Conservation (phyloP, 345 rosid genomes). For the Salix arbutifolia region DNA sequence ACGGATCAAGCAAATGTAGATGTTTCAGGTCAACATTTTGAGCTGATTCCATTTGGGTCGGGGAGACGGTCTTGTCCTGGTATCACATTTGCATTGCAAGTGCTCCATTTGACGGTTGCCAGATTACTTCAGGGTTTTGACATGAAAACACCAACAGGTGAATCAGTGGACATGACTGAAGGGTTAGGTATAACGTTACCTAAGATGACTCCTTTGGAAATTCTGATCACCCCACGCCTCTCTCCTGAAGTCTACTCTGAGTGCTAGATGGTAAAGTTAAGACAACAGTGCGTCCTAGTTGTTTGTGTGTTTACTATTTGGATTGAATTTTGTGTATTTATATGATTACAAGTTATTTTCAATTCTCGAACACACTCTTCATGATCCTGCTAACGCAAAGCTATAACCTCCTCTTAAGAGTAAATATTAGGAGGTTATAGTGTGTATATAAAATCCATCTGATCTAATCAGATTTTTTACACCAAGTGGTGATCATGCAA, state of each 20-base stretch:
- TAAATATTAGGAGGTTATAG: too few relatives aligned
- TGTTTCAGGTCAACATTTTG: conserved; percentile 22
- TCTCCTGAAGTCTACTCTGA: background rate
- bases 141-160: conserved; percentile 8
- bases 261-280: too few relatives aligned
- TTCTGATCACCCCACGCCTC: conserved; percentile 9
- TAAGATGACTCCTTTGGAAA: conserved; percentile 17
- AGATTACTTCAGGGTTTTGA: conserved; percentile 18
- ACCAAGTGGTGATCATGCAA: too few relatives aligned
- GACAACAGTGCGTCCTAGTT: too few relatives aligned
- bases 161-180: conserved; percentile 11
- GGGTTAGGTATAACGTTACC: conserved; percentile 9
- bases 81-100: conserved; percentile 26
- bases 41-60: conserved; percentile 32
- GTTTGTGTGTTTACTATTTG: background rate
- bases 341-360: too few relatives aligned
- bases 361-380: too few relatives aligned
- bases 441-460: too few relatives aligned
- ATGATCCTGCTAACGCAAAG: too few relatives aligned
- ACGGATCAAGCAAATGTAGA: background rate
- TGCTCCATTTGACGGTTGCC: conserved; percentile 22
- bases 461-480: too few relatives aligned
- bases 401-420: too few relatives aligned
- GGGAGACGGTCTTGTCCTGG: conserved; percentile 31
- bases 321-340: conserved; percentile 23